Evolutionary conservation across 371 early-diverging fungal genomes (phyloP), one percentile per base, ranked within the genome.

Genomic region (Mortierella sp.): DNA sequence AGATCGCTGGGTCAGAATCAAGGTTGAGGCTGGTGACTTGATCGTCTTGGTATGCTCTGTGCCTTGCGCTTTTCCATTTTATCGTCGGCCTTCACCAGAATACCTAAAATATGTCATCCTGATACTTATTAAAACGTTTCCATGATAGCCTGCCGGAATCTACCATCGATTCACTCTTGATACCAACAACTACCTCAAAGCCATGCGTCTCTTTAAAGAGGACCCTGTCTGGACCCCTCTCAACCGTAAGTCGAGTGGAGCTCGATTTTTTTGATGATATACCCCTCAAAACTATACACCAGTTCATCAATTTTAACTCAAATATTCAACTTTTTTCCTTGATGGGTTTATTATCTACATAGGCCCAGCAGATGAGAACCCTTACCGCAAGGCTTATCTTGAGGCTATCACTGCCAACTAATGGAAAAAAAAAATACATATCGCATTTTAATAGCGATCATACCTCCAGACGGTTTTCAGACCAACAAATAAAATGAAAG

Each of bases 131-230:
- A 5, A 19, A 23, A 47, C 23, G 12, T 17, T n/a, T 10, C 19
- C 0, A 42, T 2, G 15, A 15, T 80, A 93, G 92, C 98, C 97
- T 26, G 92, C 97, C 26, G 99, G 99, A 42, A 96, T 96, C 73
- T 98, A 97, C 83, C 98, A 98, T 84, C 92, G 99, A 40, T 98
- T 98, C 79, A 97, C 94, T 5, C 88, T 95, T 19, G 97, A 97
- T 79, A 85, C 85, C 37, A 89, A 85, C 68, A 92, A 97, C 86
- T 96, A 93, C 83, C 89, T 98, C 68, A 90, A 93, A 68, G 96
- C 95, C 19, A 93, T 96, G 93, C 90, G 98, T 37, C 84, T 97
- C 54, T 97, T 98, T 86, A 95, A 96, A 83, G 98, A 97, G 74
- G 93, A 96, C 47, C 97, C 97, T 51, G 90, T 93, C 70, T 96